Percentiles rank a stretch among this genome's conserved stretches.
These are phyloP conservation scores for Dendrobium officinale DNA, from an alignment of 106 monocot genomes.

Conservation along the genomic window DNA sequence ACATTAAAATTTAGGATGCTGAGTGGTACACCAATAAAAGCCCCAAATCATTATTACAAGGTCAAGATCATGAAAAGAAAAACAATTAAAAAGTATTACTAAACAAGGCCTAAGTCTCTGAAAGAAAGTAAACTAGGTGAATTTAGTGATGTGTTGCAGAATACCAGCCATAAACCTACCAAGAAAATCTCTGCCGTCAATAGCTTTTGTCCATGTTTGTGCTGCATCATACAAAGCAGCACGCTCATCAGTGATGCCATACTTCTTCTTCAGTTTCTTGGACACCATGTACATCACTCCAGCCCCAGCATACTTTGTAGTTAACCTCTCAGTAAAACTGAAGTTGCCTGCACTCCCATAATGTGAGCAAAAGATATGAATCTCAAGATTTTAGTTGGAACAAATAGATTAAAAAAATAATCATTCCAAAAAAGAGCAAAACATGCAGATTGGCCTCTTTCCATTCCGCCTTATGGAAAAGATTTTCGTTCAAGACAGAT, in stretches of 20 bases:
- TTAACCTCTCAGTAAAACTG: slow-evolving; percentile 52
- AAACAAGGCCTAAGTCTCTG: neutral
- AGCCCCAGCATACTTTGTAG: slow-evolving; percentile 89
- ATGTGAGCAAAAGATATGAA: neutral
- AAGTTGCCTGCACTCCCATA: slow-evolving; percentile 70
- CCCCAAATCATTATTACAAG: neutral
- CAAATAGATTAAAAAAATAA: neutral
- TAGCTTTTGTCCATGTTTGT: slow-evolving; percentile 86
- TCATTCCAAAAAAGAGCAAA: neutral
- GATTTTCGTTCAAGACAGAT: too few species aligned
- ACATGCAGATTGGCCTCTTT: neutral
- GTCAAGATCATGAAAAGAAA: neutral
- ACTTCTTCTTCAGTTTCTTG: slow-evolving; percentile 96
- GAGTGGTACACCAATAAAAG: neutral
- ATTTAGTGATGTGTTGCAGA: neutral
- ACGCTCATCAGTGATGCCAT: slow-evolving; percentile 90
- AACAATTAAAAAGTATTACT: neutral
- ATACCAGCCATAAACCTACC: slow-evolving; percentile 28
- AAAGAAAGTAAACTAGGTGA: neutral
- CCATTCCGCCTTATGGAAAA: too few species aligned
- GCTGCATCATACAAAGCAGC: slow-evolving; percentile 85
- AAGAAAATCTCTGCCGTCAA: slow-evolving; percentile 81
- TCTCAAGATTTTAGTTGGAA: neutral
- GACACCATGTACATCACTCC: slow-evolving; percentile 92
- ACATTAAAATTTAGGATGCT: neutral